These are phyloP conservation scores for Gleditsia sinensis DNA, from an alignment of 306 rosid genomes.

Conservation along the genomic window DNA sequence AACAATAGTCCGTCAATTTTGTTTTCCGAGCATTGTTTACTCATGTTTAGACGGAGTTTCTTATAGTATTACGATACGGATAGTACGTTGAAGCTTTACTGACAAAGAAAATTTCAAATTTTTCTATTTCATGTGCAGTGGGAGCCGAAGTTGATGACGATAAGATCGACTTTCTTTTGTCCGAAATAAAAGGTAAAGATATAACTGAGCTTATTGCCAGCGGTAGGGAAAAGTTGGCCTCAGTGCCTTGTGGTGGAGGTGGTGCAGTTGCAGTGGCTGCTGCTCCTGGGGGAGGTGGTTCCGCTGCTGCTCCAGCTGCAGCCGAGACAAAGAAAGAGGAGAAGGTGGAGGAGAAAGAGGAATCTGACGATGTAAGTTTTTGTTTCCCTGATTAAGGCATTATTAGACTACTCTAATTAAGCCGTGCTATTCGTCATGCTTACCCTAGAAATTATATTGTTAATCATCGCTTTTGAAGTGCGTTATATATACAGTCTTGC, in stretches of 20 bases:
- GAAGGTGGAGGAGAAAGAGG: conserved; percentile 70
- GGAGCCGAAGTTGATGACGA: conserved; percentile 67
- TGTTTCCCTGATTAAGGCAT: neutral
- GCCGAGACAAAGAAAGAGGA: conserved; percentile 72
- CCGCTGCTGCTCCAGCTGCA: conserved; percentile 50
- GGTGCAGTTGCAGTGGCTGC: conserved; percentile 53
- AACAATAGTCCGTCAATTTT: neutral
- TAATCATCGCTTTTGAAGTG: neutral
- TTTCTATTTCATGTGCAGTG: conserved; percentile 43
- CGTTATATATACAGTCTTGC: neutral
- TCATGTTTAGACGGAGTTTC: neutral
- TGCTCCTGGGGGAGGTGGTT: conserved; percentile 33
- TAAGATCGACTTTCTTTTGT: conserved; percentile 39
- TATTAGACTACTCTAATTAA: neutral
- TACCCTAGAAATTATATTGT: neutral
- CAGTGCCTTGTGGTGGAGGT: conserved; percentile 65
- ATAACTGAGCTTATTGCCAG: conserved; percentile 59
- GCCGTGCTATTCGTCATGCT: neutral
- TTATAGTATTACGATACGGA: neutral
- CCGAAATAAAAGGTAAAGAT: conserved; percentile 60
- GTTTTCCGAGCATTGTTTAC: neutral
- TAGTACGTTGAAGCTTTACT: neutral
- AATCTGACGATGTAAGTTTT: conserved; percentile 67
- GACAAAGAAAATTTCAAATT: neutral
- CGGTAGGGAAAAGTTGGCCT: conserved; percentile 63